Conservation (phyloP, 768 basidiomycete genomes). For the Saitozyma sp. region DNA sequence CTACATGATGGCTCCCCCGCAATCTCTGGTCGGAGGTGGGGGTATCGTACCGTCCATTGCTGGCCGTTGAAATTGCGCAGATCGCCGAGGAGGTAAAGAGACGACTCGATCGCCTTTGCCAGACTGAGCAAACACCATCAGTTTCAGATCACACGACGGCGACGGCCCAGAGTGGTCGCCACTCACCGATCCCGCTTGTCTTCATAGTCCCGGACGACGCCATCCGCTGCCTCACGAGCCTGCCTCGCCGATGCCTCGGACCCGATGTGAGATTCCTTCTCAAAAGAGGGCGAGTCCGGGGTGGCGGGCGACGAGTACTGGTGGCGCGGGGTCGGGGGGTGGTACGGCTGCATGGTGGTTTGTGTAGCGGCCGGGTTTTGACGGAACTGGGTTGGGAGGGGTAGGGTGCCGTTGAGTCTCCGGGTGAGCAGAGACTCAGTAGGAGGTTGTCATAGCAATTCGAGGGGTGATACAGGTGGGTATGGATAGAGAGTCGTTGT, state of each 20-base stretch:
- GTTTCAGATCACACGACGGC: background rate
- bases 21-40: conserved; percentile 58
- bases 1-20: conserved; percentile 13
- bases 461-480: background rate
- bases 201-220: conserved; percentile 47
- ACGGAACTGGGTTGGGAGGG: no score
- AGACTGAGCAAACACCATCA: conserved; percentile 57
- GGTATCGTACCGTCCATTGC: conserved; percentile 87
- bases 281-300: conserved; percentile 35
- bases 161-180: background rate
- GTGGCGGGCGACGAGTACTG: conserved; percentile 19
- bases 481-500: background rate
- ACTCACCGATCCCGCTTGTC: conserved; percentile 69
- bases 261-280: conserved; percentile 47
- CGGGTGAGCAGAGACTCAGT: background rate
- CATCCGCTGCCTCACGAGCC: conserved; percentile 40
- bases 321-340: conserved; percentile 22
- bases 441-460: background rate
- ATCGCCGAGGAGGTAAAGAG: conserved; percentile 67
- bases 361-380: no score
- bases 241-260: conserved; percentile 23
- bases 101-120: conserved; percentile 71
- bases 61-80: conserved; percentile 78
- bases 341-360: conserved; percentile 43
- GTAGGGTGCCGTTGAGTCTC: no score